These are phyloP conservation scores for Gastrolobium bilobum DNA, from an alignment of 306 rosid genomes.

Conservation along the genomic window DNA sequence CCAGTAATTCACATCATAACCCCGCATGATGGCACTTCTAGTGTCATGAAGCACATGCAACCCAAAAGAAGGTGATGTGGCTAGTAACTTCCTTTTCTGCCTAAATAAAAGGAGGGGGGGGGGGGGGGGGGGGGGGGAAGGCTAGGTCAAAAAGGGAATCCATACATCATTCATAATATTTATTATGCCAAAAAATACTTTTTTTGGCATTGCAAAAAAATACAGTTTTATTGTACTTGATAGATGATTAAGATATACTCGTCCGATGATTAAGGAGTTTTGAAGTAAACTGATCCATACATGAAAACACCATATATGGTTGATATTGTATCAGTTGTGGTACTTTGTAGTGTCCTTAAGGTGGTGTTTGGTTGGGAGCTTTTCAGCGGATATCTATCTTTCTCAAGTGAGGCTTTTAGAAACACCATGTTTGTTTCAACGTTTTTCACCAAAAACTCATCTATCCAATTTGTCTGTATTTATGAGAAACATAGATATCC, in stretches of 20 bases:
- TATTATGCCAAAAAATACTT: too few species aligned
- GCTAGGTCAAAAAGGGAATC: not conserved
- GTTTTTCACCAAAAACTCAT: too few species aligned
- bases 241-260: not conserved
- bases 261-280: not conserved
- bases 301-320: not conserved
- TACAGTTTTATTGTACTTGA: not conserved
- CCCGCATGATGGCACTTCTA: not conserved
- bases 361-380: too few species aligned
- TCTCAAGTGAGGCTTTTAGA: too few species aligned
- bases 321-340: not conserved
- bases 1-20: conserved; percentile 12
- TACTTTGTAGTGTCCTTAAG: too few species aligned
- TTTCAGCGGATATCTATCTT: too few species aligned
- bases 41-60: conserved; percentile 1
- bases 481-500: too few species aligned
- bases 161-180: not conserved
- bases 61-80: conserved; percentile 23
- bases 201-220: too few species aligned
- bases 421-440: too few species aligned
- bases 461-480: too few species aligned
- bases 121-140: too few species aligned
- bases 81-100: conserved; percentile 17
- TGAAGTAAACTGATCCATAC: not conserved
- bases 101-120: not conserved